Percentiles rank a stretch among this genome's conserved stretches.
Evolutionary conservation across 148 eudicot species (phyloP).

Genomic region (Limonium bicolor): DNA sequence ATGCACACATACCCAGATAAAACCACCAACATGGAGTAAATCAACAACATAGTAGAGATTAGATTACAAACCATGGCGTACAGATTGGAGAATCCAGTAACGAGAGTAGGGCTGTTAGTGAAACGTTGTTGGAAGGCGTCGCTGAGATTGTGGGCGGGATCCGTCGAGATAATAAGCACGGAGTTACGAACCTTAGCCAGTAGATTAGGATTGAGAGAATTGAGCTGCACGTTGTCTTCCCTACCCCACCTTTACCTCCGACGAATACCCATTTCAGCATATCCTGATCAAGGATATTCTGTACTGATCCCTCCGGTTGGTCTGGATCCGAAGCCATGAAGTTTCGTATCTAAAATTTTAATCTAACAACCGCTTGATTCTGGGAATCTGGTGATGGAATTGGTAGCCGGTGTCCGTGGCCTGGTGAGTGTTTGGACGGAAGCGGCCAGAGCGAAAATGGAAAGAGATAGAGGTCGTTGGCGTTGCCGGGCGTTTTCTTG

Average conservation of each 20-base stretch:
- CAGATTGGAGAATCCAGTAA: conserved; percentile 74
- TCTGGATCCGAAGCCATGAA: conserved; percentile 39
- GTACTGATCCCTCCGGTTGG: conserved; percentile 43
- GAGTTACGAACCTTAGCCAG: conserved; percentile 51
- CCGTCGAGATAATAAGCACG: conserved; percentile 83
- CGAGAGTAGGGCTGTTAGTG: conserved; percentile 65
- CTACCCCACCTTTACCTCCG: conserved; percentile 87
- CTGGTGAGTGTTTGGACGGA: too few species aligned
- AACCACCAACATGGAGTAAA: too few species aligned
- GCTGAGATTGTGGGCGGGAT: conserved; percentile 90
- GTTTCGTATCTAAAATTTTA: too few species aligned
- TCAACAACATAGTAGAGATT: too few species aligned
- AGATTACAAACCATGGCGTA: conserved; percentile 56
- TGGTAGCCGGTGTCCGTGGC: too few species aligned
- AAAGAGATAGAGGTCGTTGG: too few species aligned
- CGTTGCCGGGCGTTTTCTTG: too few species aligned
- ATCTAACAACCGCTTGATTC: too few species aligned
- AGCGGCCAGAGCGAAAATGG: too few species aligned
- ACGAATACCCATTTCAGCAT: conserved; percentile 79
- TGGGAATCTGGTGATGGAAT: too few species aligned
- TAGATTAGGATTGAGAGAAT: conserved; percentile 50
- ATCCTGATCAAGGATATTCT: conserved; percentile 61
- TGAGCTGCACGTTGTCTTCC: conserved; percentile 81
- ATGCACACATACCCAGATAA: too few species aligned
- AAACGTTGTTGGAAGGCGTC: conserved; percentile 87